Evolutionary conservation across 257 asterid species (phyloP), one percentile per base, ranked within the genome.

Genomic region (Scutellaria galericulata): DNA sequence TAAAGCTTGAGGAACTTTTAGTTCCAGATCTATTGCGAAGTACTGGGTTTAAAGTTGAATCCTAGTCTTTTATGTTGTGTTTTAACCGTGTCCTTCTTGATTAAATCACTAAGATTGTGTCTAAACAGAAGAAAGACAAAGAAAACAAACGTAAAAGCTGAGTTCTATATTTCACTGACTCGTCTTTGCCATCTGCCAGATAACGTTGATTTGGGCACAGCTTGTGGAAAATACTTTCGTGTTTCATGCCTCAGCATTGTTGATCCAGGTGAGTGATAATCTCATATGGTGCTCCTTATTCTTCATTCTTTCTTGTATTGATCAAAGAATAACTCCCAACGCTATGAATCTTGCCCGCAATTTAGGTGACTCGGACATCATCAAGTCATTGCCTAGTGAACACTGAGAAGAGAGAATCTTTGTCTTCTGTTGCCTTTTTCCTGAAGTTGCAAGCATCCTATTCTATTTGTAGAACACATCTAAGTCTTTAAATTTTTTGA

Each of bases 311-410:
- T 35, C 7, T 12, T 14, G 10, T 2, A 14, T 61, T 5, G 3
- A 20, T 46, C 0, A 31, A 31, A 31, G 9, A 13, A 6, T 3
- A 2, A 0, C 13, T 11, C 55, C 20, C 69, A 15, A 68, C 42
- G 7, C 41, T 63, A 5, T 22, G 4, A 12, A 51, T 48, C 27
- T 31, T 2, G 5, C 59, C 7, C 39, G 2, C 42, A 54, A 44
- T 71, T 37, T 37, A 83, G 85, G 83, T 75, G 87, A 83, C 59
- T 83, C 87, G 64, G 87, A 83, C 78, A 83, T 83, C 72, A 83
- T 83, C 75, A 83, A 83, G 73, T 71, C 81, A 10, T 77, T 83
- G 75, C 81, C 83, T 8, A 46, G 85, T 41, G 81, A 83, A 5
- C 87, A 80, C 18, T 83, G 76, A 83, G 74, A 55, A 54, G 70